A percentile compares a stretch with the other conserved stretches of the same genome.
Evolutionary conservation across 1,139 yeast genomes (phyloP).

Genomic region (Suhomyces yuchorum): DNA sequence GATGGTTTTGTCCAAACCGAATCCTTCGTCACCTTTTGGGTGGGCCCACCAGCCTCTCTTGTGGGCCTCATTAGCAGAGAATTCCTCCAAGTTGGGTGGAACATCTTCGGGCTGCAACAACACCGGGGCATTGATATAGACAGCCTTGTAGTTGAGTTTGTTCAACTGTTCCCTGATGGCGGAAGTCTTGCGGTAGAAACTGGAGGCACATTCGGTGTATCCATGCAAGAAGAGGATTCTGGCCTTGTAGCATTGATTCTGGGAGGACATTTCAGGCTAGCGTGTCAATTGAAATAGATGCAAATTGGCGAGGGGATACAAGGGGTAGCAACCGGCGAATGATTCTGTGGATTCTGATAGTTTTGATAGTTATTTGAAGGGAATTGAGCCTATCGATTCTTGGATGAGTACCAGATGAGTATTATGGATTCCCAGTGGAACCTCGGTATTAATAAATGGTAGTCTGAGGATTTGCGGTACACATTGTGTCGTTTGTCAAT

Average conservation of each 20-base stretch:
- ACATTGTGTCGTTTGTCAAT: neutral
- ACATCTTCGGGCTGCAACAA: conserved; percentile 44
- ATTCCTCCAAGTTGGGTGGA: conserved; percentile 55
- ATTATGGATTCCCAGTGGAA: no score
- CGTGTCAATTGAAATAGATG: no score
- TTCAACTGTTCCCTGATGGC: conserved; percentile 43
- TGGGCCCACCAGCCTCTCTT: conserved; percentile 46
- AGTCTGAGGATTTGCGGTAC: neutral
- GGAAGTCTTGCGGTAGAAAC: conserved; percentile 50
- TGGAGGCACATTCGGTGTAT: conserved; percentile 44
- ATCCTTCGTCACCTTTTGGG: conserved; percentile 23
- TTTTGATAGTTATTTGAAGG: no score
- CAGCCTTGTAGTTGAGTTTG: conserved; percentile 52
- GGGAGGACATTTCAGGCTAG: no score
- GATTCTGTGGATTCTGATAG: no score
- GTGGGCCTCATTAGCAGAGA: conserved; percentile 28
- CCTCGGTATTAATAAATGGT: no score
- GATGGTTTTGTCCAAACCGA: conserved; percentile 32
- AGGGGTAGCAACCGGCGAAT: no score
- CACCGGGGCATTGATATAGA: conserved; percentile 80
- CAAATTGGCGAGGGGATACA: no score
- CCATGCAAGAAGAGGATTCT: conserved; percentile 48
- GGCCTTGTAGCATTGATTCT: conserved; percentile 12
- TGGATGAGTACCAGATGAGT: no score
- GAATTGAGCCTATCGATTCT: no score